A percentile compares a stretch with the other conserved stretches of the same genome.
These are phyloP conservation scores for Fistulifera solaris DNA, from an alignment of 108 stramenopile genomes.

Conservation along the genomic window DNA sequence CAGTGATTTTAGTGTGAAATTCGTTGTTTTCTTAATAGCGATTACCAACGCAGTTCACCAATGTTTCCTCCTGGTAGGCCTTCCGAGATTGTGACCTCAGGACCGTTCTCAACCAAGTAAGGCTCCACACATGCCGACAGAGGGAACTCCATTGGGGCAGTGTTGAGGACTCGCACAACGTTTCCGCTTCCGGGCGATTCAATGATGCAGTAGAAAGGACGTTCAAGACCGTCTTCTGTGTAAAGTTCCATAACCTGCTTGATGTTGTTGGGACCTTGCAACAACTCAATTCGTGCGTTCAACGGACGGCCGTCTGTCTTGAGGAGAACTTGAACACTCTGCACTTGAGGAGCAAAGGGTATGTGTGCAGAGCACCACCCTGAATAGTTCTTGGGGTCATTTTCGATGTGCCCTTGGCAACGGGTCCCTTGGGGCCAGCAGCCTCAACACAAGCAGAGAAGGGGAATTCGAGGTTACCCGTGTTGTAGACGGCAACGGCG, in stretches of 20 bases:
- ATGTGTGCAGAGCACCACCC: conserved; percentile 68
- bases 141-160: conserved; percentile 79
- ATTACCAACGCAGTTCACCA: too few species aligned
- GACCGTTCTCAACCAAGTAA: conserved; percentile 16
- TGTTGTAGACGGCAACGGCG: conserved; percentile 75
- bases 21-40: too few species aligned
- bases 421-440: conserved; percentile 12
- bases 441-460: conserved; percentile 50
- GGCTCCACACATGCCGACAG: conserved; percentile 61
- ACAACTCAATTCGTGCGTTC: conserved; percentile 71
- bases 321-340: conserved; percentile 54
- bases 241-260: conserved; percentile 81
- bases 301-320: conserved; percentile 77
- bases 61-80: too few species aligned
- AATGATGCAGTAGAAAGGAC: conserved; percentile 71
- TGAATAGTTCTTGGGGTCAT: conserved; percentile 35
- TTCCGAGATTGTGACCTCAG: too few species aligned
- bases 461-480: conserved; percentile 67
- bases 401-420: conserved; percentile 8
- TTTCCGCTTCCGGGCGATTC: conserved; percentile 77
- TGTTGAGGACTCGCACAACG: conserved; percentile 76
- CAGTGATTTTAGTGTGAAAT: too few species aligned
- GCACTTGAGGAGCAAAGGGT: conserved; percentile 65
- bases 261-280: conserved; percentile 83
- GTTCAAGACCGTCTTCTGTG: conserved; percentile 76